Conservation (phyloP, 2,329 filamentous ascomycete species). For the Trichoderma simmonsii region DNA sequence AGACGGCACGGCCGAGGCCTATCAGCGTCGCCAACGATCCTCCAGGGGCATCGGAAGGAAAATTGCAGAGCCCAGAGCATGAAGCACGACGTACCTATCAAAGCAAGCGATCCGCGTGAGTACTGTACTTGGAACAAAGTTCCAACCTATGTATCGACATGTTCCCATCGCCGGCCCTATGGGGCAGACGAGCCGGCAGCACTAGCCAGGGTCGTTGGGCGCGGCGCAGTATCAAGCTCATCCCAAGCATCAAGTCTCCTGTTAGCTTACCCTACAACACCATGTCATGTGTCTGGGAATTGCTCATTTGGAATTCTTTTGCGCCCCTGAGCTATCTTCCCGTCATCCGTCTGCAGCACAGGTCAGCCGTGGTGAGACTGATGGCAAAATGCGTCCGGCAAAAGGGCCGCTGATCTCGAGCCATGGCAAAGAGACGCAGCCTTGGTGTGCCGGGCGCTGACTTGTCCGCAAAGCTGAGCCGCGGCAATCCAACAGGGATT, state of each 20-base stretch:
- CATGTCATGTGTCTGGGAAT: background rate
- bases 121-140: background rate
- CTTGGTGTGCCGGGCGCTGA: background rate
- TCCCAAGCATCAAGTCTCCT: background rate
- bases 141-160: background rate
- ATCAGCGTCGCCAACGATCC: background rate
- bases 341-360: background rate
- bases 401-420: constrained; percentile 1
- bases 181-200: background rate
- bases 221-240: constrained; percentile 4
- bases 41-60: background rate
- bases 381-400: background rate
- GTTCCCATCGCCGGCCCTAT: background rate
- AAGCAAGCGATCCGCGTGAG: background rate
- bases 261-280: constrained; percentile 10
- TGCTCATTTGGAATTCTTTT: background rate
- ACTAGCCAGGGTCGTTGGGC: background rate
- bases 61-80: background rate
- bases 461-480: background rate
- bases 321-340: background rate
- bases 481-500: background rate
- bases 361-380: constrained; percentile 7
- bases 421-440: background rate
- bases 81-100: background rate
- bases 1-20: background rate